Percentiles rank a stretch among this genome's conserved stretches.
phyloP scores from a whole-genome alignment of 148 eudicot genomes.

The Arctostaphylos glauca region DNA sequence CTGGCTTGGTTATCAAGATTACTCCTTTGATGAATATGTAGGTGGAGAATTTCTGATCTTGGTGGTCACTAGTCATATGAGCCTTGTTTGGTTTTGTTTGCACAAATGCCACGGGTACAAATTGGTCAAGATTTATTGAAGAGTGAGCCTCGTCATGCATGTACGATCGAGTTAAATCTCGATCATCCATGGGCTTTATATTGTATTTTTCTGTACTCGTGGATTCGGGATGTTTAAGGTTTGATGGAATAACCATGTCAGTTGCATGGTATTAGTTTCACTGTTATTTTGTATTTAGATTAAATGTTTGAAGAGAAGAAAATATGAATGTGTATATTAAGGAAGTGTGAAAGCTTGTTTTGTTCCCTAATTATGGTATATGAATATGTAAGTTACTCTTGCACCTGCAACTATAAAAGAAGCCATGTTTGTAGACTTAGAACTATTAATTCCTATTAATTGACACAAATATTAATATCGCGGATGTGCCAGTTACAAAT shows the following conservation, averaged over 20 bases:
- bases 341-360: not conserved
- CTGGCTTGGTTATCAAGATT: constrained; percentile 72
- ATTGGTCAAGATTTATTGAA: no score
- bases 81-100: not conserved
- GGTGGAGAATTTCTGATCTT: not conserved
- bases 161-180: not conserved
- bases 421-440: no score
- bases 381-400: no score
- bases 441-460: no score
- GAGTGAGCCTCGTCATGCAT: no score
- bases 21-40: constrained; percentile 42
- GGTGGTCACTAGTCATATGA: not conserved
- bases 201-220: not conserved
- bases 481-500: no score
- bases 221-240: not conserved
- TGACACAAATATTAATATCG: no score
- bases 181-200: no score
- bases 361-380: no score
- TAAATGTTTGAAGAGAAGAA: no score
- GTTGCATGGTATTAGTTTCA: not conserved
- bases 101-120: not conserved
- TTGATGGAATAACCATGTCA: not conserved
- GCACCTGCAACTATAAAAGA: no score
- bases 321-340: not conserved
- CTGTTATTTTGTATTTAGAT: no score